Conservation (phyloP, 441 rosid genomes). For the Hura crepitans region DNA sequence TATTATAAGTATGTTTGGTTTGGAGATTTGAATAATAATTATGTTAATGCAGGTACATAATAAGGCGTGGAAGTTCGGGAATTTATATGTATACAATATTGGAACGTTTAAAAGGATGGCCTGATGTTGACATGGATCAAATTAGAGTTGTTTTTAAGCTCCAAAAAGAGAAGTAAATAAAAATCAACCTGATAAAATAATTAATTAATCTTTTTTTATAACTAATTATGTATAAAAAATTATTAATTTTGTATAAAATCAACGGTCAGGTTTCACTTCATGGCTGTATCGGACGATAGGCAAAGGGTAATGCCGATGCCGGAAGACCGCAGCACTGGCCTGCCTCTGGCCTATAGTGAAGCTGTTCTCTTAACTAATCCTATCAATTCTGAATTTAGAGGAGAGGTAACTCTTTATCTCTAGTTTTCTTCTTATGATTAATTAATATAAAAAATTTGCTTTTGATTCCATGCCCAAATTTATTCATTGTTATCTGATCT, state of each 20-base stretch:
- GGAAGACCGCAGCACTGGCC: constrained; percentile 44
- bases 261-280: constrained; percentile 37
- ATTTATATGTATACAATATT: constrained; percentile 58
- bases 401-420: constrained; percentile 43
- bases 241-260: background rate
- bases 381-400: constrained; percentile 42
- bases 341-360: constrained; percentile 54
- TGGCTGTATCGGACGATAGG: constrained; percentile 52
- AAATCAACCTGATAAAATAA: background rate
- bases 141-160: constrained; percentile 69
- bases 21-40: too few relatives aligned
- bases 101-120: constrained; percentile 59
- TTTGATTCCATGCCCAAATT: background rate
- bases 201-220: background rate
- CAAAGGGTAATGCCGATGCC: constrained; percentile 65
- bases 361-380: constrained; percentile 77
- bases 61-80: constrained; percentile 52
- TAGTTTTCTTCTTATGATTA: background rate
- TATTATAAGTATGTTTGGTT: too few relatives aligned
- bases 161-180: constrained; percentile 24
- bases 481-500: too few relatives aligned
- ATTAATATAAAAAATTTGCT: background rate
- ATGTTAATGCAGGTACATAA: constrained; percentile 52
- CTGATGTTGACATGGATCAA: constrained; percentile 63
- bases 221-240: background rate